These are phyloP conservation scores for Fusarium continuum DNA, from an alignment of 2,329 filamentous ascomycete genomes.

Conservation along the genomic window DNA sequence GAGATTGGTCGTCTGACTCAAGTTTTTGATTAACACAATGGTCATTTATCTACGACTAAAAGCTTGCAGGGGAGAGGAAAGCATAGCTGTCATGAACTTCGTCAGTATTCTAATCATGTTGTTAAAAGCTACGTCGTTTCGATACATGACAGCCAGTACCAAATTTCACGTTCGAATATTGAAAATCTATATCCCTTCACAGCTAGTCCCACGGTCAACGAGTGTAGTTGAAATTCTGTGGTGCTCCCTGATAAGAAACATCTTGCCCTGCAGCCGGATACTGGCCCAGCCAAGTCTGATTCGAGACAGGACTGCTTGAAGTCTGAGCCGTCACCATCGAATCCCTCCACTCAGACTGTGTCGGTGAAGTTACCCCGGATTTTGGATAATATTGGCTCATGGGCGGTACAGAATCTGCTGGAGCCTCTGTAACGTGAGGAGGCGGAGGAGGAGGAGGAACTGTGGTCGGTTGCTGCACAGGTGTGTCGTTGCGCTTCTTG, in stretches of 20 bases:
- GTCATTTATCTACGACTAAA: too few relatives aligned
- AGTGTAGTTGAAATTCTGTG: not conserved
- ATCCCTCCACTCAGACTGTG: slow-evolving; percentile 19
- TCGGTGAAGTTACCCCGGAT: not conserved
- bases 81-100: too few relatives aligned
- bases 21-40: too few relatives aligned
- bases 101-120: too few relatives aligned
- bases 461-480: not conserved
- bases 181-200: too few relatives aligned
- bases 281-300: slow-evolving; percentile 8
- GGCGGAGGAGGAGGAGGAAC: not conserved
- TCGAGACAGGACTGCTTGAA: slow-evolving; percentile 12
- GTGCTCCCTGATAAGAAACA: not conserved
- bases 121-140: too few relatives aligned
- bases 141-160: too few relatives aligned
- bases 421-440: not conserved
- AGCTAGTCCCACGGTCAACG: not conserved
- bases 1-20: too few relatives aligned
- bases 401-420: not conserved
- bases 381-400: slow-evolving; percentile 13
- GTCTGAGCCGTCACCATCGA: not conserved
- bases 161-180: too few relatives aligned
- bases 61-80: too few relatives aligned
- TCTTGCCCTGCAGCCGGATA: not conserved
- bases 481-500: not conserved